Base-by-base conservation (phyloP, 352 stramenopile genomes). In the Phytophthora podocarpi region DNA sequence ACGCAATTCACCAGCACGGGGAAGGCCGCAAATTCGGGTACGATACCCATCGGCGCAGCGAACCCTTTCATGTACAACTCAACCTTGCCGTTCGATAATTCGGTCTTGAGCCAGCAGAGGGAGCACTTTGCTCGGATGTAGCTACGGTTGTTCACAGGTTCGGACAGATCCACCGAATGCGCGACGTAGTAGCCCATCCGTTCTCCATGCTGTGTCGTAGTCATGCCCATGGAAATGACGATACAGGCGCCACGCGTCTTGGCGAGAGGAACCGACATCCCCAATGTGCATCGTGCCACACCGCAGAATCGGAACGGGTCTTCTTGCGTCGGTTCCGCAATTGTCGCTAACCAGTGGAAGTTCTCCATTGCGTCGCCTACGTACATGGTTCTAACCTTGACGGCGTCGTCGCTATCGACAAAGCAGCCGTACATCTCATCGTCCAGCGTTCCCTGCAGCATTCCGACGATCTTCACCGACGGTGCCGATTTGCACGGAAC, bases 301-400 rank as follows among this genome's bases (percentile, higher is more conserved):
- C 78, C 79, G 10, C 82, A 71, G 59, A 83, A 83, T 35, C 72
- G 74, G 68, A 81, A 90, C 42, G 79, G 81, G 28, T 87, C 75
- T 13, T 70, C 52, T 35, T 74, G 51, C 10, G 37, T 85, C n/a
- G 73, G 75, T 23, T 53, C 68, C 16, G 62, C 72, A 37, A 82
- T 72, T 2, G 55, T 76, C 10, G 70, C 61, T 21, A 86, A 31
- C 67, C 77, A 75, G 24, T 72, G 59, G 40, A 72, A 66, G 43
- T 74, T 70, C n/a, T 81, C 64, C 42, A 80, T 65, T 1, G 40
- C 40, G 36, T 75, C 72, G 5, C 50, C 46, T 23, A 80, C 43
- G 40, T 74, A 75, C 23, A 46, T 51, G 13, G 62, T 57, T 0
- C 74, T 56, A 35, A 73, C 71, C 12, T 68, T 70, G 35, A 72